phyloP scores from a whole-genome alignment of 2,329 filamentous ascomycete genomes.

The Gaeumannomyces tritici region DNA sequence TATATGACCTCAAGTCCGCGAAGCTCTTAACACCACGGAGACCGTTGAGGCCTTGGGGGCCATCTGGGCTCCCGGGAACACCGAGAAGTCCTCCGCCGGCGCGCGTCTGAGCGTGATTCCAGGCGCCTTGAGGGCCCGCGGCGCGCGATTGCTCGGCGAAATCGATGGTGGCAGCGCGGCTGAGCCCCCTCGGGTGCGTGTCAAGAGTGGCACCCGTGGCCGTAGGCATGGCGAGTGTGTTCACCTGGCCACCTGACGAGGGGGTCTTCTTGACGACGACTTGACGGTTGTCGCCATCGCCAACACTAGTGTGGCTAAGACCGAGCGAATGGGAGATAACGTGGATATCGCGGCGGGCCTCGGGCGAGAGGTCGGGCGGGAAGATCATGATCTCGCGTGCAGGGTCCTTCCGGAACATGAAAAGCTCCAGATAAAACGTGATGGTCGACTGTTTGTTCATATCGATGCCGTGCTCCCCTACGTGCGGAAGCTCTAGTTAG shows the following conservation, averaged over 20 bases:
- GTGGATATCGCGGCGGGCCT: conserved; percentile 83
- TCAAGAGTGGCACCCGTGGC: conserved; percentile 57
- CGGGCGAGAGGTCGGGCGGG: conserved; percentile 67
- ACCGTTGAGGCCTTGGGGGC: conserved; percentile 58
- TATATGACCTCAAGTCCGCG: conserved; percentile 89
- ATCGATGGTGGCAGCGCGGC: conserved; percentile 93
- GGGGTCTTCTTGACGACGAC: conserved; percentile 72
- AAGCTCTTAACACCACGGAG: conserved; percentile 93
- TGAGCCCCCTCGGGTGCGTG: conserved; percentile 73
- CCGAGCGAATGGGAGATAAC: conserved; percentile 93
- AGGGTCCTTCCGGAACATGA: conserved; percentile 70
- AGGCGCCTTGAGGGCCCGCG: conserved; percentile 7
- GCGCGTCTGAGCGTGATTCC: conserved; percentile 57
- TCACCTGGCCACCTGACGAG: conserved; percentile 11
- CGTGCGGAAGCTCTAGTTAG: conserved; percentile 11
- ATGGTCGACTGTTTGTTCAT: conserved; percentile 85
- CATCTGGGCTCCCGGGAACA: conserved; percentile 70
- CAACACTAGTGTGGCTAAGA: conserved; percentile 81
- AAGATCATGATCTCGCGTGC: conserved; percentile 74
- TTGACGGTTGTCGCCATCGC: conserved; percentile 77
- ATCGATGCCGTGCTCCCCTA: conserved; percentile 56
- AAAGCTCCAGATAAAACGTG: conserved; percentile 80
- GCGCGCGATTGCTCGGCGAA: conserved; percentile 60
- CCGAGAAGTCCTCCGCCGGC: conserved; percentile 65
- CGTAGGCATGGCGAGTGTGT: conserved; percentile 7